Conservation (phyloP, 208 protist species). For the Trypanosoma scelopori region DNA sequence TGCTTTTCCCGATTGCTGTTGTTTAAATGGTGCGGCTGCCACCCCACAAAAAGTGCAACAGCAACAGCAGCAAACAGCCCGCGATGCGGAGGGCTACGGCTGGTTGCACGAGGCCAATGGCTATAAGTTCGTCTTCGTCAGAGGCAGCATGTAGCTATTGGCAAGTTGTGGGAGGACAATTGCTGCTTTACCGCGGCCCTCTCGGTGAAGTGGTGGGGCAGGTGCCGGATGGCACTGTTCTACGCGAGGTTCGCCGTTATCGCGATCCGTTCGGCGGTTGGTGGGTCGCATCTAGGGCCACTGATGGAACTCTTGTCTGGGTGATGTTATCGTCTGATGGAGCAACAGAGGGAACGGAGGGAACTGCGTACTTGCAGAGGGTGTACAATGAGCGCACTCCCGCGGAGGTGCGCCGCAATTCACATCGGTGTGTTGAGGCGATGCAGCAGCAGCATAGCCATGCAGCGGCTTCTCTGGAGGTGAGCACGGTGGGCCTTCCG, state of each 20-base stretch:
- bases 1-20: neutral
- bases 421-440: neutral
- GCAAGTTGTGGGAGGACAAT: constrained; percentile 38
- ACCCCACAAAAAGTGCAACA: constrained; percentile 1
- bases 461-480: neutral
- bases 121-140: neutral
- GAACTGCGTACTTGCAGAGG: constrained; percentile 28
- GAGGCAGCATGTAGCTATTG: constrained; percentile 38
- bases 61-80: neutral
- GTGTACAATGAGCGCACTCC: constrained; percentile 33
- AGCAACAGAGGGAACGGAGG: neutral
- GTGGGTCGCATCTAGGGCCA: constrained; percentile 55
- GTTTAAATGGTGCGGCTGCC: constrained; percentile 17
- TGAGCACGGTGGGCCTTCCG: constrained; percentile 4
- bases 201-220: constrained; percentile 60
- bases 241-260: constrained; percentile 57
- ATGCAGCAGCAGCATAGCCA: neutral
- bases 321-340: constrained; percentile 16
- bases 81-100: neutral
- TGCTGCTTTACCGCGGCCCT: constrained; percentile 52
- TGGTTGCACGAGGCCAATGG: neutral
- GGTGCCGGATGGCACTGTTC: constrained; percentile 43
- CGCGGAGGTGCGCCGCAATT: neutral
- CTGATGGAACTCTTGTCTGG: constrained; percentile 54
- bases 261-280: constrained; percentile 65